phyloP scores from a whole-genome alignment of 1,284 basidiomycete genomes.

The Microbotryomycetes sp. region DNA sequence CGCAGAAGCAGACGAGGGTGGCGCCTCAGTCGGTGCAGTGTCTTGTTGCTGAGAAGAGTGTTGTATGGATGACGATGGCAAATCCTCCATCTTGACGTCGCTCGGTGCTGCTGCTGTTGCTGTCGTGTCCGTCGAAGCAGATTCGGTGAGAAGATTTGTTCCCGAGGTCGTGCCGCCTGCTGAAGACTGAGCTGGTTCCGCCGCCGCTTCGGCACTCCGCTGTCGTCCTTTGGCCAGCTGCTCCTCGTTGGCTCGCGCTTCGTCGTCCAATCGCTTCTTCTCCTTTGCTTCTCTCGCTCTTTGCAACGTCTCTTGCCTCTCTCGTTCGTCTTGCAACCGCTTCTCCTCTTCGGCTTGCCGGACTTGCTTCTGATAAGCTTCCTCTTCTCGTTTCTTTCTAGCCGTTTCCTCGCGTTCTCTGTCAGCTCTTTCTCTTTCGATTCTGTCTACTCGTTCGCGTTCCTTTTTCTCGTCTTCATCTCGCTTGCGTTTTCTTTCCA shows the following conservation, averaged over 20 bases:
- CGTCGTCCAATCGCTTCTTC: neutral
- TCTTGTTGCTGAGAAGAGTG: too few species aligned
- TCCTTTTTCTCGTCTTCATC: conserved; percentile 19
- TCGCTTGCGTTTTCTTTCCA: conserved; percentile 13
- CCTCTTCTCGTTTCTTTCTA: conserved; percentile 7
- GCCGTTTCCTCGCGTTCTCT: conserved; percentile 3
- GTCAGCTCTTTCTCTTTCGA: conserved; percentile 8
- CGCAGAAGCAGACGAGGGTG: too few species aligned
- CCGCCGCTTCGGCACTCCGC: too few species aligned
- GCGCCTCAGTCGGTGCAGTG: neutral
- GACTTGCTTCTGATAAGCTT: conserved; percentile 1
- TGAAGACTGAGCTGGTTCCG: too few species aligned
- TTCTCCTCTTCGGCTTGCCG: neutral
- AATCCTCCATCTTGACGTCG: neutral
- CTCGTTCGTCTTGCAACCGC: neutral
- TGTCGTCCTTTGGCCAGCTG: too few species aligned
- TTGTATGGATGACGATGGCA: too few species aligned
- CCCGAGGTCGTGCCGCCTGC: too few species aligned
- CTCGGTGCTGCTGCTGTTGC: neutral
- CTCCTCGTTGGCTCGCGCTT: neutral
- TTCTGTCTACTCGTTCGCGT: conserved; percentile 9
- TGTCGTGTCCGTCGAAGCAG: too few species aligned
- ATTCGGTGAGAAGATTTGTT: too few species aligned
- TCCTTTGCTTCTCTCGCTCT: neutral
- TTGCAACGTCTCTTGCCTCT: neutral